Conservation (phyloP, 768 basidiomycete species). For the Mycena leptocephala region DNA sequence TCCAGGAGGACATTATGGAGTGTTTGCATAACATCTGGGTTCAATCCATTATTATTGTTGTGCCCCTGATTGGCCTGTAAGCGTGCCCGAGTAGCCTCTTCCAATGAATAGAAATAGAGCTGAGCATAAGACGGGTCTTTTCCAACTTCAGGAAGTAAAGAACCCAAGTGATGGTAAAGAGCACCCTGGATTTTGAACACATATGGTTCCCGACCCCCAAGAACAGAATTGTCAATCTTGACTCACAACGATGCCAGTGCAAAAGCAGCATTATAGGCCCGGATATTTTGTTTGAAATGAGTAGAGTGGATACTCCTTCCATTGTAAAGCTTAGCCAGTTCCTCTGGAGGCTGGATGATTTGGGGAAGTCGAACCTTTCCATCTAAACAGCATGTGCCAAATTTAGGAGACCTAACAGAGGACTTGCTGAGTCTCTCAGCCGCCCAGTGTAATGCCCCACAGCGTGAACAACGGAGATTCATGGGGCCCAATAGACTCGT, state of each 20-base stretch:
- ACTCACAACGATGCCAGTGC: constrained; percentile 52
- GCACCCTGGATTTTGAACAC: constrained; percentile 48
- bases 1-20: too few relatives aligned
- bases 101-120: too few relatives aligned
- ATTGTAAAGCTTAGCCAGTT: constrained; percentile 40
- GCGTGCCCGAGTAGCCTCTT: too few relatives aligned
- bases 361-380: constrained; percentile 51
- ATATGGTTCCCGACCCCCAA: constrained; percentile 42
- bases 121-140: constrained; percentile 46
- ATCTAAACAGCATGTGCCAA: constrained; percentile 54
- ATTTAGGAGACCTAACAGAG: constrained; percentile 37
- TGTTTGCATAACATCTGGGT: too few relatives aligned
- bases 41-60: too few relatives aligned
- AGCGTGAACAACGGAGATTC: too few relatives aligned
- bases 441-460: constrained; percentile 55
- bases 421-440: constrained; percentile 42
- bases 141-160: constrained; percentile 42
- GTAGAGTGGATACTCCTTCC: constrained; percentile 18
- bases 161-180: constrained; percentile 50
- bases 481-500: too few relatives aligned
- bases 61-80: too few relatives aligned
- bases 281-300: constrained; percentile 50
- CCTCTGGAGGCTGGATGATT: constrained; percentile 39
- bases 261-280: constrained; percentile 53
- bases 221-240: constrained; percentile 37